Evolutionary conservation across 2,329 filamentous ascomycete species (phyloP), one percentile per base, ranked within the genome.

Genomic region (Akanthomyces uredinophilus): DNA sequence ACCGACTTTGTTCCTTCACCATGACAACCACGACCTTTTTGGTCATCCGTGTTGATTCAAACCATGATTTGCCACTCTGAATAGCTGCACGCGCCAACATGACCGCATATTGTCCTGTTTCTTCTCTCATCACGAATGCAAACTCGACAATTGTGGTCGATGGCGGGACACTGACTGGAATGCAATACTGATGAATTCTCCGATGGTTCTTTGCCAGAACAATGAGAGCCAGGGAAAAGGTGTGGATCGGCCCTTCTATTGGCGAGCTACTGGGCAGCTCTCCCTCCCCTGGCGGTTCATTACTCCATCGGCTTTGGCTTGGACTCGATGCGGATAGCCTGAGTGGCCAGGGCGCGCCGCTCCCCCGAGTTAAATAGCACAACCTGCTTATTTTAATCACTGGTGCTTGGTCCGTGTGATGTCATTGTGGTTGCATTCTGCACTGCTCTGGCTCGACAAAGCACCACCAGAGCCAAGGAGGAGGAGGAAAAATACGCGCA

Each of bases 341-440:
- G 20, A 39, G 11, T 39, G 41, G 27, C 46, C 47, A 51, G 35
- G 32, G 29, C 32, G 29, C 32, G 24, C 22, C 20, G 10, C 27
- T 3, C 22, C 41, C 20, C 32, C 44, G 35, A 22, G 22, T 35
- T n/a, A 51, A 20, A 10, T 14, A 39, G 13, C 37, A 35, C 10
- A 35, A 11, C 2, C 32, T 35, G 32, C 11, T 11, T 35, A 35
- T 35, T 35, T 35, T 11, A 27, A 32, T 52, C n/a, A 29, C 27
- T 60, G 11, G 35, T 14, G 29, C 32, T 49, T 49, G 55, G 55
- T 43, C 35, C 56, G 29, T 41, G 49, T 60, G 41, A 60, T 53
- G 58, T 53, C 58, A 60, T 51, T 44, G 27, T 60, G 54, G 54
- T 37, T 35, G 54, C 54, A 57, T 57, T 47, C 41, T 24, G 14